Evolutionary conservation across 495 filamentous ascomycete genomes (phyloP).

Genomic region (Lepidopterella palustris): DNA sequence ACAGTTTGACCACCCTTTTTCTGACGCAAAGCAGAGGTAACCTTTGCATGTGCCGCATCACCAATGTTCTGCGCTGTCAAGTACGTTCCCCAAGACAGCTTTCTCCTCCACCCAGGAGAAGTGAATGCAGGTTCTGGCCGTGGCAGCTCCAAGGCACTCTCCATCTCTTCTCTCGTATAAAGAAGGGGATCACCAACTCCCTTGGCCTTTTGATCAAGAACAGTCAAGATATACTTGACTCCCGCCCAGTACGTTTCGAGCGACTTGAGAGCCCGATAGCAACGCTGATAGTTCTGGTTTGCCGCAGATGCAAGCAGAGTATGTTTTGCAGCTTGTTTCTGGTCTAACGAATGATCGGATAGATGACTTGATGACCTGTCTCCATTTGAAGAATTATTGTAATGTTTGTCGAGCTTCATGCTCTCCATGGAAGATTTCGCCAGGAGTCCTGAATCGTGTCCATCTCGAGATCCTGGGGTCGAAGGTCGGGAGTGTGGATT

Average conservation of each 20-base stretch:
- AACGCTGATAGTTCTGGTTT: constrained; percentile 72
- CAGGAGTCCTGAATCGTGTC: constrained; percentile 4
- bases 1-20: constrained; percentile 14
- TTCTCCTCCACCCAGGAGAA: constrained; percentile 41
- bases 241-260: constrained; percentile 77
- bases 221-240: constrained; percentile 77
- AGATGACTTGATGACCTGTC: constrained; percentile 1
- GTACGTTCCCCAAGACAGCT: constrained; percentile 31
- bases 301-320: constrained; percentile 67
- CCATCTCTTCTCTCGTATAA: constrained; percentile 71
- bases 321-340: constrained; percentile 47
- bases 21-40: constrained; percentile 18
- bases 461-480: constrained; percentile 11
- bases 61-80: constrained; percentile 19
- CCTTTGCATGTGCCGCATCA: constrained; percentile 14
- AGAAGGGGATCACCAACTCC: constrained; percentile 76
- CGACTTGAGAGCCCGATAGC: constrained; percentile 71
- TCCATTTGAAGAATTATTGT: background rate
- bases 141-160: constrained; percentile 47
- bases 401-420: constrained; percentile 32
- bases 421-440: constrained; percentile 38
- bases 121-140: constrained; percentile 39
- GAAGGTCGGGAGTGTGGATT: constrained; percentile 47
- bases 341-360: constrained; percentile 5
- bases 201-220: constrained; percentile 79